Evolutionary conservation across 2,329 filamentous ascomycete species (phyloP).

Genomic region (Pseudocercospora musae): DNA sequence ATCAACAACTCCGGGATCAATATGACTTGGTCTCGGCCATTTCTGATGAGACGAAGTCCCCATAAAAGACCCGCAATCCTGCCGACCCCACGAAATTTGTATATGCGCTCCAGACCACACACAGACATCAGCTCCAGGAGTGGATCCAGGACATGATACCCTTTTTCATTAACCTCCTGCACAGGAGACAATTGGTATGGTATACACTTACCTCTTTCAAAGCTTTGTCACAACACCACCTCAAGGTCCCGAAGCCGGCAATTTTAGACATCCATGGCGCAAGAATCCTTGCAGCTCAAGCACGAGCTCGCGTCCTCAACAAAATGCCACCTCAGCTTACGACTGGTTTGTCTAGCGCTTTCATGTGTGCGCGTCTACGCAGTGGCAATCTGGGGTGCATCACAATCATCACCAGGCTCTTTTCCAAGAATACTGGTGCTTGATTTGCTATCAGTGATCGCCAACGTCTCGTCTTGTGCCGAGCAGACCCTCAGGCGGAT

Average conservation of each 20-base stretch:
- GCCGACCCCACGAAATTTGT: conserved; percentile 15
- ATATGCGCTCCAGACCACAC: conserved; percentile 3
- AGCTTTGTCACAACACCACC: background rate
- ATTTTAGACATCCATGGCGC: conserved; percentile 6
- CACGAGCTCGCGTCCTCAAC: conserved; percentile 12
- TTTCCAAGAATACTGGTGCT: background rate
- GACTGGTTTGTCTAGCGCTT: conserved; percentile 1
- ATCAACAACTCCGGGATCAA: background rate
- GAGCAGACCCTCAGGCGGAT: background rate
- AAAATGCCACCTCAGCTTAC: conserved; percentile 10
- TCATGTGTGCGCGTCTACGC: conserved; percentile 6
- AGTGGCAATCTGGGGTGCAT: conserved; percentile 15
- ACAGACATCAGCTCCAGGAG: background rate
- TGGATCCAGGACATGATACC: background rate
- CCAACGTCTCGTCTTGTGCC: background rate
- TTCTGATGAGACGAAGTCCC: background rate
- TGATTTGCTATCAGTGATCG: background rate
- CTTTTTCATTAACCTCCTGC: background rate
- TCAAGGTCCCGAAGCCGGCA: conserved; percentile 3
- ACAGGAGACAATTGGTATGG: background rate
- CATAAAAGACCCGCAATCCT: conserved; percentile 5
- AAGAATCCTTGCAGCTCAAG: conserved; percentile 11
- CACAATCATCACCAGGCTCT: background rate
- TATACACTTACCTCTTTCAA: background rate
- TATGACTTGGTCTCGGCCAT: background rate